Evolutionary conservation across 164 flowering plant species (phyloP), one percentile per base, ranked within the genome.

Genomic region (Paratinospora sagittata): DNA sequence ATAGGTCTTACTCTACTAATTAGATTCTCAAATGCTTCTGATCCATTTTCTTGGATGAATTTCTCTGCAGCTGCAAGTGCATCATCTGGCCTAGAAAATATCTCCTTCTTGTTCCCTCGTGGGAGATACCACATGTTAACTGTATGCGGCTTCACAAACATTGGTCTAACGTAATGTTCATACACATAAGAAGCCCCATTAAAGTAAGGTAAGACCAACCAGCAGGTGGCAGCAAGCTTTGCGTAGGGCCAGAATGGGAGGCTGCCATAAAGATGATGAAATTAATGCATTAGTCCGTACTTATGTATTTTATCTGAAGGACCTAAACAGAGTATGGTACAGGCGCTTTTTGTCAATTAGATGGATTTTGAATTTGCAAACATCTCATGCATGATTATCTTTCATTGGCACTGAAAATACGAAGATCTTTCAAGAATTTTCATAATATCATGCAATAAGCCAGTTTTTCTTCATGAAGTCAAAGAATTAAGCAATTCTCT

Each of bases 171-270:
- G 72, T 78, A 91, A 73, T 77, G 82, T 75, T 84, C 75, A 61
- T 91, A 91, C 0, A 93, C 91, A 76, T 91, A 84, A 2, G 97
- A 88, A 64, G 97, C 97, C 1, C 97, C 98, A 72, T 81, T 88
- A 84, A 93, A 93, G 58, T 87, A 78, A 6, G 98, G 98, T 33
- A 93, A 78, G 26, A 93, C 96, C 80, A 93, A 77, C 98, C 98
- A 93, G 83, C 96, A 89, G 8, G 84, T 81, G 0, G 72, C 74
- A 19, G 81, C 62, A 74, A 93, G 79, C 84, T 90, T 93, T 4
- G 79, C 82, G 62, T 89, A 90, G 5, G 91, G 74, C 97, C 97
- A 89, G 33, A 88, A 76, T 5, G 92, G 87, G 16, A 90, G 68
- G 84, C 97, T 90, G 81, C 16, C 37, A 62, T 8, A 45, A 61